These are phyloP conservation scores for Penicillium sp. DNA, from an alignment of 2,329 filamentous ascomycete genomes.

Conservation along the genomic window DNA sequence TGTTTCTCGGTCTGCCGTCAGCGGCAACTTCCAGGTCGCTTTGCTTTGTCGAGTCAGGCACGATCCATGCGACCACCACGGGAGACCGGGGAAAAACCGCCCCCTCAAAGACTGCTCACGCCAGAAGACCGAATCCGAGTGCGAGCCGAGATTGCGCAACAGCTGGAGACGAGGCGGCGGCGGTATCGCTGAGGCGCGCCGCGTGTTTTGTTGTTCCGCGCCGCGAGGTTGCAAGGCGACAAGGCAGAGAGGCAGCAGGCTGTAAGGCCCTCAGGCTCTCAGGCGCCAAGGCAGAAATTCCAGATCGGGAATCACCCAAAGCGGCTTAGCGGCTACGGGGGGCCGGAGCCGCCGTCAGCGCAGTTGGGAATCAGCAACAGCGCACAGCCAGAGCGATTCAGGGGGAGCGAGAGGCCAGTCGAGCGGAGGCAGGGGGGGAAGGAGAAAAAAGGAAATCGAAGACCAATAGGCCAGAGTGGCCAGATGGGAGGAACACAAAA, in stretches of 20 bases:
- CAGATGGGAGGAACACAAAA: slow-evolving; percentile 14
- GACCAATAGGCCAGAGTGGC: slow-evolving; percentile 8
- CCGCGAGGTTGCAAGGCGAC: slow-evolving; percentile 10
- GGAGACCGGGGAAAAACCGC: no score
- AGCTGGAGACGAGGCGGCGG: slow-evolving; percentile 14
- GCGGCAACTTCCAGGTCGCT: slow-evolving; percentile 14
- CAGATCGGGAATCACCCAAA: slow-evolving; percentile 13
- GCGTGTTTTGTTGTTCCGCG: slow-evolving; percentile 33
- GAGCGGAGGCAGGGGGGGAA: background rate
- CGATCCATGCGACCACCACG: slow-evolving; percentile 23
- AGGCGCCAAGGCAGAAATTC: background rate
- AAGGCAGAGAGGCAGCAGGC: slow-evolving; percentile 15
- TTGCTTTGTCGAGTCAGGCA: slow-evolving; percentile 4
- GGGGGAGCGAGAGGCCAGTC: slow-evolving; percentile 16
- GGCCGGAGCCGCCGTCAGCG: slow-evolving; percentile 27
- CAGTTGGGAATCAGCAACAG: slow-evolving; percentile 26
- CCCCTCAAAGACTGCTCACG: no score
- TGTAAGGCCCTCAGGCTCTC: slow-evolving; percentile 12
- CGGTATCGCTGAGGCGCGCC: slow-evolving; percentile 29
- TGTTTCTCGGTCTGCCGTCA: slow-evolving; percentile 17
- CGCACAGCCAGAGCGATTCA: slow-evolving; percentile 26
- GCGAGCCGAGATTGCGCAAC: no score
- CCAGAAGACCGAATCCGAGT: no score
- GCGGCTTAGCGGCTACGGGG: slow-evolving; percentile 29
- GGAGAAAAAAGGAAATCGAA: background rate